Evolutionary conservation across 495 filamentous ascomycete genomes (phyloP), one percentile per base, ranked within the genome.

Genomic region (Penicillium arizonense): DNA sequence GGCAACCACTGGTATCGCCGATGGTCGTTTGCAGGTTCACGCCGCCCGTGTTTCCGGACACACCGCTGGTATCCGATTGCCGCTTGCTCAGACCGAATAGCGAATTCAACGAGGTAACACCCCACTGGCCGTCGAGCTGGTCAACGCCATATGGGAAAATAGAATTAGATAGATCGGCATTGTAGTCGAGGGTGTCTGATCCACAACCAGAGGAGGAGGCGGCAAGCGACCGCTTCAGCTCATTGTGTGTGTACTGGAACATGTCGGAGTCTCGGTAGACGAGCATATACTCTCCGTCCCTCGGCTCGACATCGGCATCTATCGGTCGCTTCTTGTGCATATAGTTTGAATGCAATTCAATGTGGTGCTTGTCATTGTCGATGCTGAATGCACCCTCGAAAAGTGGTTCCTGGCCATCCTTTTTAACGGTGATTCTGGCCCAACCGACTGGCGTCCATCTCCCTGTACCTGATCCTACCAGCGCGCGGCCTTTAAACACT

Each of bases 361-460:
- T 76, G 70, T 98, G 93, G 61, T 98, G 92, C 55, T 91, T 85
- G 65, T 96, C 84, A 32, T 85, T 78, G 55, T 84, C 64, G 14
- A 97, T 67, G 41, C 86, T 85, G 72, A 98, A 97, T 3, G 88
- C 87, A 24, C 95, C 94, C 69, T 96, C 89, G 55, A 98, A 97
- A 7, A 96, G 68, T 23, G 94, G 95, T 33, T 81, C 62, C 14
- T 72, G 56, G 3, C 94, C 94, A 74, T 98, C 94, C 56, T 75
- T 77, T 57, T 78, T 77, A 30, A 98, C 71, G 45, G 85, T 80
- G 42, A 96, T 84, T 57, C 94, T 82, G 23, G 91, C 87, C 90
- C 89, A 96, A 40, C 94, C 94, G 16, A 83, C 85, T 58, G 87
- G 83, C 37, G 81, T 82, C 93, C 91, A 96, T 55, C 82, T 75